A percentile compares a stretch with the other conserved stretches of the same genome.
Conservation (phyloP, 164 flowering plant genomes). For the Cinnamomum chago region DNA sequence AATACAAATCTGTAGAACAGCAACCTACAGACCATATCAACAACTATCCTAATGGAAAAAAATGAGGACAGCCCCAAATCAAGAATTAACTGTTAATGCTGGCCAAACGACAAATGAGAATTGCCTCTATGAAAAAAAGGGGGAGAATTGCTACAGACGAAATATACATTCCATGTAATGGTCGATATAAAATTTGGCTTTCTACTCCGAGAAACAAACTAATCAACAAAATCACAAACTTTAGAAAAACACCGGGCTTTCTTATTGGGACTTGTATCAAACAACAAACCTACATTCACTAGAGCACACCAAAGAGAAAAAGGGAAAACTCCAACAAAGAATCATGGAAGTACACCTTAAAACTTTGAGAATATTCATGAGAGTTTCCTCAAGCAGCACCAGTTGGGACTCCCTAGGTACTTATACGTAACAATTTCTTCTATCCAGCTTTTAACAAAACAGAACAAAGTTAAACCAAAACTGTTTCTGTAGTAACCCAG, state of each 20-base stretch:
- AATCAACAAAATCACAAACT: neutral
- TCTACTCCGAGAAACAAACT: neutral
- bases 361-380: neutral
- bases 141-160: too few species aligned
- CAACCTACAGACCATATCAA: too few species aligned
- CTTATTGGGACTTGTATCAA: neutral
- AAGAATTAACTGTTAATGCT: too few species aligned
- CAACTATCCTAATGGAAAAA: too few species aligned
- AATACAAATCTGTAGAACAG: too few species aligned
- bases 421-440: too few species aligned
- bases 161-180: too few species aligned
- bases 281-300: neutral
- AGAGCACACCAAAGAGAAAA: too few species aligned
- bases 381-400: neutral
- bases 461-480: neutral
- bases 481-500: neutral
- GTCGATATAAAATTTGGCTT: too few species aligned
- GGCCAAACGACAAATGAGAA: too few species aligned
- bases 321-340: neutral
- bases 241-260: neutral
- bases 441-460: neutral
- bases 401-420: neutral
- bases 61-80: too few species aligned
- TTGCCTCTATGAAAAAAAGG: too few species aligned
- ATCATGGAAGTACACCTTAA: neutral